Base-by-base conservation (phyloP, 163 green algal species). In the Trebouxiophyceae sp. region DNA sequence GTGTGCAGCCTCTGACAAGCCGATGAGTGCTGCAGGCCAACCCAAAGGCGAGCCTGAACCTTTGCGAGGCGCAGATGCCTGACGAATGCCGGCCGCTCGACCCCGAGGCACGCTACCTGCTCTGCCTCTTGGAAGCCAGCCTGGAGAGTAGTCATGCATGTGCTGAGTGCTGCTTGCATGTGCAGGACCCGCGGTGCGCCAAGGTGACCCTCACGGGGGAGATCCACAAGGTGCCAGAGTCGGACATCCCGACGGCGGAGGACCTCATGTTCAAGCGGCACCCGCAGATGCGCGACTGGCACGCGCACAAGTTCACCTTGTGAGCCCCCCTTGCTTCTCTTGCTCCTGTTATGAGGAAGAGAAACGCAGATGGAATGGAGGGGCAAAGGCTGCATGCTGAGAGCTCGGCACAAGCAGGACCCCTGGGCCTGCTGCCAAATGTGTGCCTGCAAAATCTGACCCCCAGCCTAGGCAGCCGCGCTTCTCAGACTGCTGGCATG, bases 271-370 rank as follows among this genome's bases (percentile, higher is more conserved):
- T 87, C 34, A 39, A 60, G 8, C 70, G 76, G 2, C 83, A 88
- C 64, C 77, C 81, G 0, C 70, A 66, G 0, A 89, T 89, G 81
- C n/a, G 31, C 4, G 26, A 44, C 24, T 89, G 83, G 83, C 83
- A 80, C 0, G 23, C 61, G 0, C 83, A 89, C 70, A 54, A 65
- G 8, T 89, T 87, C 32, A 57, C 46, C 2, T 31, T 86, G 75
- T 88, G 69, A 77, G 79, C 62, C 6, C n/a, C 22, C 19, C 19
- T 5, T n/a, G n/a, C n/a, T n/a, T n/a, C n/a, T n/a, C n/a, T n/a
- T n/a, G n/a, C n/a, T n/a, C n/a, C n/a, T n/a, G n/a, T n/a, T n/a
- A n/a, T n/a, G n/a, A n/a, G n/a, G n/a, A n/a, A n/a, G n/a, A n/a
- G n/a, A n/a, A n/a, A n/a, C n/a, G n/a, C n/a, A n/a, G n/a, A n/a